phyloP scores from a whole-genome alignment of 148 eudicot genomes.

The Rhododendron ovatum region DNA sequence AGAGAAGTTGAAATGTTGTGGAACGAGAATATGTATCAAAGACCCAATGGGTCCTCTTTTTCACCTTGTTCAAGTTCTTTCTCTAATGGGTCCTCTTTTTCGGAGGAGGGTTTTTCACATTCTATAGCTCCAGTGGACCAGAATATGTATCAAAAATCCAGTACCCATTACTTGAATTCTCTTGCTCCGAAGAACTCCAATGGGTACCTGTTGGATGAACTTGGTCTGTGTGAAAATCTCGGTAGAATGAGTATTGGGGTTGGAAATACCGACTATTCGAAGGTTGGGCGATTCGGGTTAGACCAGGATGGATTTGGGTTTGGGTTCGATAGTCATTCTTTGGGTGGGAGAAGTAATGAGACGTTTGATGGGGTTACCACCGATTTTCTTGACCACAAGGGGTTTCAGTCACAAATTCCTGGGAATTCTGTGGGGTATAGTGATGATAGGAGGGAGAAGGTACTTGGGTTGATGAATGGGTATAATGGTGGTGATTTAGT shows the following conservation, averaged over 20 bases:
- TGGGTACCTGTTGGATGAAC: conserved; percentile 27
- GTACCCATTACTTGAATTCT: conserved; percentile 26
- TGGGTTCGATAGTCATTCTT: conserved; percentile 18
- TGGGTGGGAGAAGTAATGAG: conserved; percentile 17
- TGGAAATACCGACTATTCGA: conserved; percentile 18
- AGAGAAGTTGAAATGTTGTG: conserved; percentile 27
- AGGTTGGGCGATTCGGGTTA: conserved; percentile 15
- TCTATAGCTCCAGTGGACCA: conserved; percentile 27
- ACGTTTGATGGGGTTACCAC: conserved; percentile 24
- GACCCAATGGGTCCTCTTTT: conserved; percentile 16
- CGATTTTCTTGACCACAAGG: conserved; percentile 19
- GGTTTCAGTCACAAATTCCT: conserved; percentile 17
- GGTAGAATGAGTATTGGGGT: conserved; percentile 33
- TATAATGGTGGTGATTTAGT: conserved; percentile 19
- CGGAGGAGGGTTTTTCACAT: conserved; percentile 33
- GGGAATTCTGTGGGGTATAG: conserved; percentile 14
- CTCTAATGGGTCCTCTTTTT: conserved; percentile 14
- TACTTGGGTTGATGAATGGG: conserved; percentile 19
- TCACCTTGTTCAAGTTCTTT: conserved; percentile 18
- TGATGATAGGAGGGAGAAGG: conserved; percentile 20
- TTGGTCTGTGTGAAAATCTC: conserved; percentile 34
- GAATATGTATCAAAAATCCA: conserved; percentile 16
- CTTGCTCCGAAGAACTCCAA: conserved; percentile 17
- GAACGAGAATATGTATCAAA: conserved; percentile 14
- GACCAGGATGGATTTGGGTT: conserved; percentile 27